Conservation (phyloP, 2,329 filamentous ascomycete genomes). For the Elsinoe necatrix region DNA sequence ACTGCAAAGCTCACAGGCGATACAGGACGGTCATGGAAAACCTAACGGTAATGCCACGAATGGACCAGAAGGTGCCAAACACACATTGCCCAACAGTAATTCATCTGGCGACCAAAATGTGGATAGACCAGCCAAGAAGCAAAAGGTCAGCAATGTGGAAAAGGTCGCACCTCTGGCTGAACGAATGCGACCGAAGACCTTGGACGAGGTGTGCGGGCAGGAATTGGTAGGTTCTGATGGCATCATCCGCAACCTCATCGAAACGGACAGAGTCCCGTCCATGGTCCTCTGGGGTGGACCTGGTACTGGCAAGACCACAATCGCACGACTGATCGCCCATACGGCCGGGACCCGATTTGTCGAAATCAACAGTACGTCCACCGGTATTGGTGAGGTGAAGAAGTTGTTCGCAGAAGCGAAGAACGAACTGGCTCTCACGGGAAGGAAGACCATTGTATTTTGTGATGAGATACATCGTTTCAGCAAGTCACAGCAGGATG, state of each 20-base stretch:
- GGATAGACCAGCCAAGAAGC: constrained; percentile 46
- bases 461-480: constrained; percentile 96
- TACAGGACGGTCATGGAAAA: background rate
- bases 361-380: constrained; percentile 89
- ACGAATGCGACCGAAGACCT: constrained; percentile 75
- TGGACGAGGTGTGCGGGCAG: constrained; percentile 86
- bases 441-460: constrained; percentile 89
- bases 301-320: constrained; percentile 81
- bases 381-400: constrained; percentile 83
- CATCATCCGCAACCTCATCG: constrained; percentile 78
- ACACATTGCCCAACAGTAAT: constrained; percentile 26
- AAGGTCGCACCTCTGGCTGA: constrained; percentile 80
- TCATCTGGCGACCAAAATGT: constrained; percentile 27
- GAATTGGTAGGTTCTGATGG: constrained; percentile 78
- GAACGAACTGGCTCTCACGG: constrained; percentile 70
- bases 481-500: constrained; percentile 85
- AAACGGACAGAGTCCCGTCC: constrained; percentile 75
- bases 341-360: constrained; percentile 79
- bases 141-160: constrained; percentile 55
- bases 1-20: constrained; percentile 1
- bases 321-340: constrained; percentile 80
- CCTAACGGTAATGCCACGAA: constrained; percentile 6
- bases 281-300: constrained; percentile 90
- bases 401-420: constrained; percentile 80
- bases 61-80: background rate